Percentiles rank a stretch among this genome's conserved stretches.
phyloP scores from a whole-genome alignment of 1,284 basidiomycete species.

The Kalmanozyma brasiliensis region DNA sequence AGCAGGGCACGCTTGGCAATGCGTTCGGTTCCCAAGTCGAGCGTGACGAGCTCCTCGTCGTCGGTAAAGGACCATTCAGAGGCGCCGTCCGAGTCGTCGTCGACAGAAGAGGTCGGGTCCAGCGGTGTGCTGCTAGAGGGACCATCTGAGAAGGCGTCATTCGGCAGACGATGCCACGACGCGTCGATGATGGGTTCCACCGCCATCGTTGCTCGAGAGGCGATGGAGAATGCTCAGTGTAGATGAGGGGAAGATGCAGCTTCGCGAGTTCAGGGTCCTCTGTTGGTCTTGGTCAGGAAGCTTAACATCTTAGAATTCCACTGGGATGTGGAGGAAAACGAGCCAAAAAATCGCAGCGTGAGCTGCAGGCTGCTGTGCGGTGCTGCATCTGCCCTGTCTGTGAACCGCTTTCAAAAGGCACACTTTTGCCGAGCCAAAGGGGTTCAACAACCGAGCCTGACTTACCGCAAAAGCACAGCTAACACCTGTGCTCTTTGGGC shows the following conservation, averaged over 20 bases:
- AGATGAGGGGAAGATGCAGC: background rate
- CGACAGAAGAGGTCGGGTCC: conserved; percentile 13
- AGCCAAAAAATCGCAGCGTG: background rate
- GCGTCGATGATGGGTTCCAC: conserved; percentile 20
- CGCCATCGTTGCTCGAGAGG: conserved; percentile 3
- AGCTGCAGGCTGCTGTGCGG: conserved; percentile 9
- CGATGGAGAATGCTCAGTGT: background rate
- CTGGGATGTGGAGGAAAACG: conserved; percentile 16
- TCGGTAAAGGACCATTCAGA: conserved; percentile 43
- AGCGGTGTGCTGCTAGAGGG: conserved; percentile 17
- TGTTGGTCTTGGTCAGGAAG: background rate
- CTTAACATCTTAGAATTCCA: conserved; percentile 5
- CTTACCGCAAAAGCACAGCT: background rate
- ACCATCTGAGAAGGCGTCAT: conserved; percentile 17
- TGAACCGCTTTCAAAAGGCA: background rate
- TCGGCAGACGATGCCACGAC: conserved; percentile 22
- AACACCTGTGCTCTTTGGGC: too few relatives aligned
- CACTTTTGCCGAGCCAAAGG: too few relatives aligned
- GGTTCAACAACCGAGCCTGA: too few relatives aligned
- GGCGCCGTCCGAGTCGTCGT: conserved; percentile 2
- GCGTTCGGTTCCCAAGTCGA: conserved; percentile 34
- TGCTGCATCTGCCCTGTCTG: background rate
- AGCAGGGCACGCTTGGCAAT: conserved; percentile 29
- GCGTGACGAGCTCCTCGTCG: conserved; percentile 28
- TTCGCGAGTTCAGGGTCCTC: conserved; percentile 6